These are phyloP conservation scores for Phialophora tarda DNA, from an alignment of 2,329 filamentous ascomycete species.

Conservation along the genomic window DNA sequence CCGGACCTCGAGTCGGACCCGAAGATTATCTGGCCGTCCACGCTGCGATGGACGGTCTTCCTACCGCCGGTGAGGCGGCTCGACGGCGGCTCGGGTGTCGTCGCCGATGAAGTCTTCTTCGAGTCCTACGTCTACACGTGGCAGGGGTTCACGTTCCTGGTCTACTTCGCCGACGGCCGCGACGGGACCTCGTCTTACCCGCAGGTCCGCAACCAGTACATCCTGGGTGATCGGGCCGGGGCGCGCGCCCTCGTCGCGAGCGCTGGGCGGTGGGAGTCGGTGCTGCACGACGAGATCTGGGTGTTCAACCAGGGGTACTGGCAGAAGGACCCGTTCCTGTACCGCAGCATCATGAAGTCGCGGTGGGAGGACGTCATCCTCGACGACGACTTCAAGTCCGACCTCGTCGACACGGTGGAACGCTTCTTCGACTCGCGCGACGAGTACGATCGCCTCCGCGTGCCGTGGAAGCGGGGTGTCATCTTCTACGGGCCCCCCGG, in stretches of 20 bases:
- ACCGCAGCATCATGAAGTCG: slow-evolving; percentile 49
- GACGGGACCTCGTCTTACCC: slow-evolving; percentile 29
- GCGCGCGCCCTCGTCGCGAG: slow-evolving; percentile 31
- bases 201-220: slow-evolving; percentile 37
- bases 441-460: slow-evolving; percentile 51
- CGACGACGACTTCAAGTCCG: slow-evolving; percentile 52
- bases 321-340: slow-evolving; percentile 48
- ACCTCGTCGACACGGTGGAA: slow-evolving; percentile 47
- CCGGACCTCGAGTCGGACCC: slow-evolving; percentile 1
- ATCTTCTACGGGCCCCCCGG: slow-evolving; percentile 51
- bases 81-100: slow-evolving; percentile 32
- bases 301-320: slow-evolving; percentile 52
- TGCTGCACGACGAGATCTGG: slow-evolving; percentile 49
- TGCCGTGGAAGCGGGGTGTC: slow-evolving; percentile 56
- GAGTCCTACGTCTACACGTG: slow-evolving; percentile 36
- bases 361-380: slow-evolving; percentile 56
- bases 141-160: slow-evolving; percentile 34
- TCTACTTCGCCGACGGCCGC: slow-evolving; percentile 38
- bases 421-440: slow-evolving; percentile 51
- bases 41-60: slow-evolving; percentile 36
- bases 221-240: slow-evolving; percentile 33
- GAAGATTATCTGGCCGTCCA: slow-evolving; percentile 18
- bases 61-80: slow-evolving; percentile 34
- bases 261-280: slow-evolving; percentile 28
- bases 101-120: slow-evolving; percentile 34